A percentile compares a stretch with the other conserved stretches of the same genome.
These are phyloP conservation scores for Persicaria maculosa DNA, from an alignment of 148 eudicot species.

Conservation along the genomic window DNA sequence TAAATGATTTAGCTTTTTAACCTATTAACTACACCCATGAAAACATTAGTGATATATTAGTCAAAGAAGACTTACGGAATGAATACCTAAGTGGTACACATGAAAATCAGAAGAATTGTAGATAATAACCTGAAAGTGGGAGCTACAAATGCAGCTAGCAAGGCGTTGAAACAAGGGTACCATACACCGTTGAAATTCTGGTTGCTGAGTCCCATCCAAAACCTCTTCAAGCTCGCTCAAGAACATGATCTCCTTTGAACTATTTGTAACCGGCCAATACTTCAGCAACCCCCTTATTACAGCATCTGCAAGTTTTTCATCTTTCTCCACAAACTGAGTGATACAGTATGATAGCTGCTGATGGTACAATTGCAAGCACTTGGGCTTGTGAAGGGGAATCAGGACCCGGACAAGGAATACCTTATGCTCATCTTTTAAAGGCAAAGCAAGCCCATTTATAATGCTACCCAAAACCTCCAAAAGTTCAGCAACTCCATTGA, in stretches of 20 bases:
- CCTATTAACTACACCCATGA: no score
- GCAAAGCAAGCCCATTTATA: conserved; percentile 56
- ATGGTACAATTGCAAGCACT: conserved; percentile 67
- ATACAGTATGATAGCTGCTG: conserved; percentile 84
- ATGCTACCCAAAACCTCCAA: conserved; percentile 38
- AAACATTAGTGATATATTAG: no score
- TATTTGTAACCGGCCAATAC: conserved; percentile 75
- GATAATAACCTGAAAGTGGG: conserved; percentile 73
- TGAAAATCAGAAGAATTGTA: not conserved
- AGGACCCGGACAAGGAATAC: conserved; percentile 64
- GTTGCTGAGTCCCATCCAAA: conserved; percentile 73
- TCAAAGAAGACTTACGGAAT: no score
- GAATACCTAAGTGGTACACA: no score
- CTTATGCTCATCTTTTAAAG: conserved; percentile 86
- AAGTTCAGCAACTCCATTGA: conserved; percentile 78
- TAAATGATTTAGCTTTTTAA: no score
- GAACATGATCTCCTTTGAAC: conserved; percentile 27
- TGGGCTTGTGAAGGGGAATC: conserved; percentile 23
- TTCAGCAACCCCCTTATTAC: conserved; percentile 70
- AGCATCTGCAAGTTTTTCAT: conserved; percentile 79
- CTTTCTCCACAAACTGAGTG: conserved; percentile 11
- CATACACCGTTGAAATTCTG: conserved; percentile 86
- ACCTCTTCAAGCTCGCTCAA: conserved; percentile 85
- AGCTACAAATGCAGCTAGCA: conserved; percentile 68
- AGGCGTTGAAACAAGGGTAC: conserved; percentile 61